phyloP scores from a whole-genome alignment of 2,329 filamentous ascomycete genomes.

The Alternaria sp. region DNA sequence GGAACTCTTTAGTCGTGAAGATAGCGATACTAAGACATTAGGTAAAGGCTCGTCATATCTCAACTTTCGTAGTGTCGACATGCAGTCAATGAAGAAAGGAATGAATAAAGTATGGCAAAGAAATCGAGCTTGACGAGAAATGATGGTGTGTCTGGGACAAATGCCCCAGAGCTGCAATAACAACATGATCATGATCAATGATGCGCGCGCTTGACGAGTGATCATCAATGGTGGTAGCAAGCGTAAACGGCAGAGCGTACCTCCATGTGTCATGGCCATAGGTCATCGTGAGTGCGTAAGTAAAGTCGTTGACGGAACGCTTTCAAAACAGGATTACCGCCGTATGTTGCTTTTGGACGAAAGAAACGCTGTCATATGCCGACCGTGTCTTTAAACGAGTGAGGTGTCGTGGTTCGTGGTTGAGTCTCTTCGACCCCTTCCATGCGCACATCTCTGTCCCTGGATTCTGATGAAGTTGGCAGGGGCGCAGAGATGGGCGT shows the following conservation, averaged over 20 bases:
- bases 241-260: slow-evolving; percentile 42
- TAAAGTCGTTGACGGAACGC: slow-evolving; percentile 46
- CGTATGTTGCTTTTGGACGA: slow-evolving; percentile 47
- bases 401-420: slow-evolving; percentile 49
- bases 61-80: slow-evolving; percentile 36
- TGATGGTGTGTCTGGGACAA: slow-evolving; percentile 20
- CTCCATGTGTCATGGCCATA: slow-evolving; percentile 46
- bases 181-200: slow-evolving; percentile 22
- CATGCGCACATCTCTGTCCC: slow-evolving; percentile 45
- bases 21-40: slow-evolving; percentile 48
- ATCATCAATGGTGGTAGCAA: slow-evolving; percentile 36
- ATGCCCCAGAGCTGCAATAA: slow-evolving; percentile 10
- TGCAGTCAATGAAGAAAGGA: slow-evolving; percentile 30
- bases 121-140: slow-evolving; percentile 20
- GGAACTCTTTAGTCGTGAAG: slow-evolving; percentile 38
- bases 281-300: slow-evolving; percentile 49
- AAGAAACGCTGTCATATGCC: slow-evolving; percentile 50
- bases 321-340: slow-evolving; percentile 49
- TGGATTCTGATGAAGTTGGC: slow-evolving; percentile 39
- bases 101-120: slow-evolving; percentile 23
- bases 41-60: slow-evolving; percentile 40
- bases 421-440: slow-evolving; percentile 48
- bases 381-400: slow-evolving; percentile 53
- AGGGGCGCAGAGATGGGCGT: slow-evolving; percentile 47
- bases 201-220: slow-evolving; percentile 33